Conservation (phyloP, 2,329 filamentous ascomycete species). For the Blastomyces percursus region DNA sequence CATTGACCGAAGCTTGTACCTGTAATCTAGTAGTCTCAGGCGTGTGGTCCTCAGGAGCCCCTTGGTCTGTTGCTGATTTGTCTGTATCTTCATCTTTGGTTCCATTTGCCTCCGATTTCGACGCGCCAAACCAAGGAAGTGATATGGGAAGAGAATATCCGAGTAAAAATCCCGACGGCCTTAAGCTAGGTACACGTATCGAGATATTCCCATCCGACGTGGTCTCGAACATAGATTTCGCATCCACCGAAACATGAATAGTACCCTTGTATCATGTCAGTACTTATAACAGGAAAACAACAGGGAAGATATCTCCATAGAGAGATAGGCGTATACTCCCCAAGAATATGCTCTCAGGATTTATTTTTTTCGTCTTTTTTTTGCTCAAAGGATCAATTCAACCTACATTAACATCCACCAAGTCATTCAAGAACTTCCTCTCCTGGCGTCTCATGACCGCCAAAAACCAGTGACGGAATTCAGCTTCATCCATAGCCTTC, state of each 20-base stretch:
- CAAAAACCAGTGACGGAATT: slow-evolving; percentile 34
- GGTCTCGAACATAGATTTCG: slow-evolving; percentile 24
- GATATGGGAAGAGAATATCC: slow-evolving; percentile 28
- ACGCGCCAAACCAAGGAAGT: slow-evolving; percentile 18
- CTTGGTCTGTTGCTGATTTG: slow-evolving; percentile 3
- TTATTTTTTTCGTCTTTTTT: neutral
- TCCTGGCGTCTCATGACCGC: slow-evolving; percentile 32
- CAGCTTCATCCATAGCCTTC: slow-evolving; percentile 27
- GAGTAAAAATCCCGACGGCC: slow-evolving; percentile 20
- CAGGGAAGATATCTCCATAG: neutral
- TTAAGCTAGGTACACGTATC: slow-evolving; percentile 21
- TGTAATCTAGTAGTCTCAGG: slow-evolving; percentile 18
- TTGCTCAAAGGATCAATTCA: slow-evolving; percentile 1
- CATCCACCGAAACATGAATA: slow-evolving; percentile 27
- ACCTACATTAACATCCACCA: slow-evolving; percentile 30
- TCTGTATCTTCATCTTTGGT: slow-evolving; percentile 14
- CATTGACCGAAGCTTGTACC: slow-evolving; percentile 25
- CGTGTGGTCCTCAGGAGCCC: slow-evolving; percentile 8
- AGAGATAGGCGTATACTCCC: neutral
- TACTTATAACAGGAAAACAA: neutral
- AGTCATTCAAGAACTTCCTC: slow-evolving; percentile 24
- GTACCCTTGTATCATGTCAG: slow-evolving; percentile 18
- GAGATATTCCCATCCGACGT: slow-evolving; percentile 22
- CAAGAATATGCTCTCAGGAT: neutral
- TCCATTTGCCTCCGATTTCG: slow-evolving; percentile 10